Base-by-base conservation (phyloP, 306 rosid genomes). In the Gastrolobium villosum region DNA sequence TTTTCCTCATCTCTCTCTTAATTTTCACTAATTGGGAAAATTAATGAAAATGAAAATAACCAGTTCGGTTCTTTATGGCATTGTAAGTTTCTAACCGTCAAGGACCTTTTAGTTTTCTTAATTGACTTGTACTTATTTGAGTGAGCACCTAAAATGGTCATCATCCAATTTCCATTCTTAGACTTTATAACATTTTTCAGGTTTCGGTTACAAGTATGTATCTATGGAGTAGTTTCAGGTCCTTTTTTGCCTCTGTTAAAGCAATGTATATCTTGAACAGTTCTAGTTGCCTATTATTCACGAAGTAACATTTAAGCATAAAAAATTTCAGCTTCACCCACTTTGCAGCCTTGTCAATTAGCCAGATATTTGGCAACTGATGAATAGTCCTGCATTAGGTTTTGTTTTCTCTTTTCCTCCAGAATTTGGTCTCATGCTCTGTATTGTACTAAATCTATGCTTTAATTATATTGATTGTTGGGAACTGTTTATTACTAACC, bases 21-120 rank as follows among this genome's bases (percentile, higher is more conserved):
- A 20, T 62, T 80, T 20, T 1, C 26, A 39, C 34, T 57, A 7
- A 64, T 77, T 71, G 15, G 54, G 55, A 3, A 68, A 10, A 14
- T 13, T 71, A 20, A 6, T 50, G 70, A 72, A 72, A 57, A 41
- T 8, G 7, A 48, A 7, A 54, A 40, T 2, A 30, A 13, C 28
- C 60, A 9, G 20, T 73, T 53, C 2, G 43, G 6, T 44, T 74
- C 76, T 70, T 55, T 54, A 15, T 59, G 76, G 64, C 48, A 44
- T 43, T 72, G 74, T 77, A 13, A 48, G 15, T 48, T 45, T 45
- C 11, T 10, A 1, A 45, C 26, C 26, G 26, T 0, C 1, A 2
- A 45, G 11, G 13, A 45, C 3, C 13, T 63, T 63, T 0, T 37
- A n/a, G 46, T 62, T 20, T 54, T 6, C 13, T 7, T 1, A 45